Evolutionary conservation across 2,329 filamentous ascomycete genomes (phyloP).

Genomic region (Colletotrichum tamarilloi): DNA sequence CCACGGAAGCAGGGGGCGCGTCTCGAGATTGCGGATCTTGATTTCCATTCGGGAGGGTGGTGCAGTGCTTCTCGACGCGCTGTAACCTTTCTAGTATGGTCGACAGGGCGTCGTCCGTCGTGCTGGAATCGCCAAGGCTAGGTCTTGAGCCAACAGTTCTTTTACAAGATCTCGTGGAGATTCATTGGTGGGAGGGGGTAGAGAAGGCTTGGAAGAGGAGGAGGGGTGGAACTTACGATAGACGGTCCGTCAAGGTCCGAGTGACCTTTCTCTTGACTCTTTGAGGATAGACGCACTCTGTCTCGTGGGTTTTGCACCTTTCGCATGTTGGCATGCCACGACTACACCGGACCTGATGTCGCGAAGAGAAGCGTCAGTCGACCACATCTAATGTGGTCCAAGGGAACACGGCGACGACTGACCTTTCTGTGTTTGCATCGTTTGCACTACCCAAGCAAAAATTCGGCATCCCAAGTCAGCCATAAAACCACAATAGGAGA

Average conservation of each 20-base stretch:
- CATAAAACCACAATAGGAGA: background rate
- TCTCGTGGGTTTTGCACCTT: constrained; percentile 41
- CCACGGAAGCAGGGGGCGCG: constrained; percentile 6
- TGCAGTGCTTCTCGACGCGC: constrained; percentile 42
- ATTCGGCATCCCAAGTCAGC: background rate
- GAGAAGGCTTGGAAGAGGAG: background rate
- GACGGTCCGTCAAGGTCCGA: constrained; percentile 31
- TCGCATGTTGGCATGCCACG: constrained; percentile 43
- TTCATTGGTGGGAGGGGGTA: too few species aligned
- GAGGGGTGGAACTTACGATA: constrained; percentile 14
- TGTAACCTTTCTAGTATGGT: constrained; percentile 45
- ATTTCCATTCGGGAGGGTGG: background rate
- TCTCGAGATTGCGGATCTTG: background rate
- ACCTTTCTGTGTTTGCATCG: constrained; percentile 29
- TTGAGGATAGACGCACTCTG: constrained; percentile 43
- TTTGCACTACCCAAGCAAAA: constrained; percentile 1
- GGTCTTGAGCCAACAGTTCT: constrained; percentile 10
- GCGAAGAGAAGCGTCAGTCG: background rate
- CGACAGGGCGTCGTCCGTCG: constrained; percentile 36
- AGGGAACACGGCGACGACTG: background rate
- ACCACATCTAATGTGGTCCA: background rate
- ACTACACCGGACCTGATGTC: constrained; percentile 43
- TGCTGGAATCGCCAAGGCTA: constrained; percentile 6
- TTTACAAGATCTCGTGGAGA: background rate
- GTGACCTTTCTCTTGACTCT: constrained; percentile 41